These are phyloP conservation scores for Artemisia argyi DNA, from an alignment of 129 eudicot genomes.

Conservation along the genomic window DNA sequence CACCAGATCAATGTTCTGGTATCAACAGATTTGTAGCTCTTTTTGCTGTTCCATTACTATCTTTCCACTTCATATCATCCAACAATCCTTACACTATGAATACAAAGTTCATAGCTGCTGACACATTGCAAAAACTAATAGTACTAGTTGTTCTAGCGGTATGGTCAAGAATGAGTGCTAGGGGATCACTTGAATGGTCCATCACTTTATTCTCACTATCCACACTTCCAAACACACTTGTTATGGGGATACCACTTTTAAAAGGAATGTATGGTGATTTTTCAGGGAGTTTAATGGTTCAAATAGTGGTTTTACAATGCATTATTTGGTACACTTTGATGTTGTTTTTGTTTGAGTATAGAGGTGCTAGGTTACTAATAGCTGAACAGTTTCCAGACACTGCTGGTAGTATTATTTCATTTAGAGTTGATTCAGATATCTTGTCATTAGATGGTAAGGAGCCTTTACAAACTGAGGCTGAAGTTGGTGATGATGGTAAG, in stretches of 20 bases:
- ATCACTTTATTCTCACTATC: slow-evolving; percentile 83
- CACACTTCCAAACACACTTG: slow-evolving; percentile 84
- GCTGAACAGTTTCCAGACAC: slow-evolving; percentile 92
- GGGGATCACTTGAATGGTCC: slow-evolving; percentile 86
- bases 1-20: slow-evolving; percentile 92
- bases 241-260: slow-evolving; percentile 86
- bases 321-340: slow-evolving; percentile 89
- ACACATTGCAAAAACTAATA: slow-evolving; percentile 71
- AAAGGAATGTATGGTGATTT: slow-evolving; percentile 88
- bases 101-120: slow-evolving; percentile 84
- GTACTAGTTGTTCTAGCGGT: slow-evolving; percentile 55
- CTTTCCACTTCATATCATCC: slow-evolving; percentile 89
- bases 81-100: slow-evolving; percentile 94
- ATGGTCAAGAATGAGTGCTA: slow-evolving; percentile 68
- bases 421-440: not conserved
- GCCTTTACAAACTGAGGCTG: slow-evolving; percentile 83
- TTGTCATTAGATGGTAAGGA: slow-evolving; percentile 82
- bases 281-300: slow-evolving; percentile 93
- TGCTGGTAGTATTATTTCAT: slow-evolving; percentile 74
- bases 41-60: slow-evolving; percentile 85
- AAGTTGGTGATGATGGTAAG: slow-evolving; percentile 83
- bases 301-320: slow-evolving; percentile 83
- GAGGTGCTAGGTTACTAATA: slow-evolving; percentile 78
- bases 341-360: slow-evolving; percentile 80
- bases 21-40: slow-evolving; percentile 91